These are phyloP conservation scores for Hymenoscyphus fraxineus DNA, from an alignment of 2,329 filamentous ascomycete genomes.

Conservation along the genomic window DNA sequence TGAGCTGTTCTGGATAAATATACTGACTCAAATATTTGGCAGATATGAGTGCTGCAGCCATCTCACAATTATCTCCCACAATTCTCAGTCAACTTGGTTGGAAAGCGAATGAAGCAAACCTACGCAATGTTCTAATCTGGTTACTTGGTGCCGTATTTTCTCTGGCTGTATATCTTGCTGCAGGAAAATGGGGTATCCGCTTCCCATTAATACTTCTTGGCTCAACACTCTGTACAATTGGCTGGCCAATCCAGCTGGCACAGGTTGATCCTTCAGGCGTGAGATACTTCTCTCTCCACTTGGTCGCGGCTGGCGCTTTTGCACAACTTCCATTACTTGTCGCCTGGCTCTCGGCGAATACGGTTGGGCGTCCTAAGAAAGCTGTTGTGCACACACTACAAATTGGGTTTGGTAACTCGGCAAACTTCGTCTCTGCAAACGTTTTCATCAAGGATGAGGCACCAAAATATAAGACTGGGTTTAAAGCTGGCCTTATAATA, in stretches of 20 bases:
- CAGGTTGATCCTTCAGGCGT: background rate
- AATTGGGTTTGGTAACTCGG: conserved; percentile 8
- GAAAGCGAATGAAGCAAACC: background rate
- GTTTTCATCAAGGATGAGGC: conserved; percentile 7
- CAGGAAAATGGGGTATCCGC: background rate
- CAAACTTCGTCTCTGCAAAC: conserved; percentile 1
- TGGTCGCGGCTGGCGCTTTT: background rate
- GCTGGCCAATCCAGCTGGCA: background rate
- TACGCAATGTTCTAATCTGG: background rate
- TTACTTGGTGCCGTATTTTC: background rate
- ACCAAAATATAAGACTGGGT: conserved; percentile 5
- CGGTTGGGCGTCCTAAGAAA: background rate
- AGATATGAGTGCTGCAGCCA: background rate
- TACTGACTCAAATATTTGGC: no score
- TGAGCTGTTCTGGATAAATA: no score
- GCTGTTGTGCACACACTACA: conserved; percentile 1
- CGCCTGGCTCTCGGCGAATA: background rate
- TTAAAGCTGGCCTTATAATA: conserved; percentile 1
- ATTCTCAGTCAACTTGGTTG: background rate
- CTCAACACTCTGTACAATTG: background rate
- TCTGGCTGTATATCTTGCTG: background rate
- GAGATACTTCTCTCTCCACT: conserved; percentile 5
- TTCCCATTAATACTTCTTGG: background rate
- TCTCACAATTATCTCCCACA: background rate
- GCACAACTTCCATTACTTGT: background rate